phyloP scores from a whole-genome alignment of 192 early-diverging fungal species.

The Thamnidium elegans region DNA sequence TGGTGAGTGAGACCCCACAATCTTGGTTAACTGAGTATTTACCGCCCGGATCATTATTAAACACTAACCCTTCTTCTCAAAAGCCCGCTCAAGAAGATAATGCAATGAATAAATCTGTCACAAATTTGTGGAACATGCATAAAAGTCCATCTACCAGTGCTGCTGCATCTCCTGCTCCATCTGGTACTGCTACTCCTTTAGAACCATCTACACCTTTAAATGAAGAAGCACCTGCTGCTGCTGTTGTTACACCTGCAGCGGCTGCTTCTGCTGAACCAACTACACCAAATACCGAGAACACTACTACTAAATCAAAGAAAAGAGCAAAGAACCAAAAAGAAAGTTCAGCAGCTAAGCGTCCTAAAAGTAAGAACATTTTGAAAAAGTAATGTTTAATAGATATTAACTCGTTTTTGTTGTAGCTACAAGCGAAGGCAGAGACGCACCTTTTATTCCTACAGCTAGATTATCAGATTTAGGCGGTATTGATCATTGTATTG shows the following conservation, averaged over 20 bases:
- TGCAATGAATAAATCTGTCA: slow-evolving; percentile 59
- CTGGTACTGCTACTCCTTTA: slow-evolving; percentile 28
- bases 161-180: slow-evolving; percentile 17
- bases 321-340: slow-evolving; percentile 32
- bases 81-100: slow-evolving; percentile 46
- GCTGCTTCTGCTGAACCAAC: neutral
- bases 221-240: slow-evolving; percentile 34
- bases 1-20: slow-evolving; percentile 24
- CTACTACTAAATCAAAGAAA: slow-evolving; percentile 34
- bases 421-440: slow-evolving; percentile 19
- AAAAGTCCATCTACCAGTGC: slow-evolving; percentile 20
- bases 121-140: slow-evolving; percentile 48
- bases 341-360: slow-evolving; percentile 12
- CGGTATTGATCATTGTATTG: slow-evolving; percentile 89
- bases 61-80: neutral
- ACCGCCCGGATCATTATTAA: neutral
- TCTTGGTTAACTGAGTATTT: slow-evolving; percentile 10
- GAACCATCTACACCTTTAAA: slow-evolving; percentile 28
- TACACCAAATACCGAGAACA: neutral
- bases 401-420: neutral
- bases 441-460: slow-evolving; percentile 32
- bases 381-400: neutral
- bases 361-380: slow-evolving; percentile 22
- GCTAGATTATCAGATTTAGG: slow-evolving; percentile 76
- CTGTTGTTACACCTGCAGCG: slow-evolving; percentile 8